Conservation (phyloP, 257 asterid genomes). For the Ilex aquifolium region DNA sequence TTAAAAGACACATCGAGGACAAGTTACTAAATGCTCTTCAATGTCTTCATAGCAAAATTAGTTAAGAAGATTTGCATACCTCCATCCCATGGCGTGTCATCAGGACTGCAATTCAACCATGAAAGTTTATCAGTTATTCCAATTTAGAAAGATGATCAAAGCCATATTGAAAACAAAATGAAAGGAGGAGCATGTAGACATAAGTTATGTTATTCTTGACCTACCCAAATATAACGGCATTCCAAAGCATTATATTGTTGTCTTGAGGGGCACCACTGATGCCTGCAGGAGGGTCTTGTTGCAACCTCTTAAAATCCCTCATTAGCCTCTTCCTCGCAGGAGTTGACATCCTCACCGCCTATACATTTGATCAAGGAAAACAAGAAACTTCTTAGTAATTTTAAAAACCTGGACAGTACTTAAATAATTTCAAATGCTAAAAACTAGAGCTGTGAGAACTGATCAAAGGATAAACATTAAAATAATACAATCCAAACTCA, state of each 20-base stretch:
- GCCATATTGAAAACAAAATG: constrained; percentile 3
- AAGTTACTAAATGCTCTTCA: constrained; percentile 4
- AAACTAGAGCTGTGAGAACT: too few species aligned
- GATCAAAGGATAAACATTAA: too few species aligned
- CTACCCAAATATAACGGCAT: constrained; percentile 91
- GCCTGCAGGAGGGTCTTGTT: constrained; percentile 96
- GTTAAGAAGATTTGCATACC: constrained; percentile 47
- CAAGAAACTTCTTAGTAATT: too few species aligned
- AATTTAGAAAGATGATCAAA: constrained; percentile 6
- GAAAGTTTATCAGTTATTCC: not conserved
- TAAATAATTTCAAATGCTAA: too few species aligned
- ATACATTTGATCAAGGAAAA: not conserved
- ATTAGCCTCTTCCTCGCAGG: constrained; percentile 83
- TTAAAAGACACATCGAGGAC: constrained; percentile 1
- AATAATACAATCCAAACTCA: too few species aligned
- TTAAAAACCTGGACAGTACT: too few species aligned
- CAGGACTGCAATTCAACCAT: constrained; percentile 60
- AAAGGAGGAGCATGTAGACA: not conserved
- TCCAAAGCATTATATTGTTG: constrained; percentile 90
- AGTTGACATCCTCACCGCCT: constrained; percentile 72
- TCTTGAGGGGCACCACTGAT: constrained; percentile 94
- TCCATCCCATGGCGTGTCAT: constrained; percentile 98
- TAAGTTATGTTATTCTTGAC: not conserved
- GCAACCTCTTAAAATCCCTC: constrained; percentile 95
- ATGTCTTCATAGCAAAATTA: not conserved